Base-by-base conservation (phyloP, 2,329 filamentous ascomycete species). In the Diaporthe sp. region DNA sequence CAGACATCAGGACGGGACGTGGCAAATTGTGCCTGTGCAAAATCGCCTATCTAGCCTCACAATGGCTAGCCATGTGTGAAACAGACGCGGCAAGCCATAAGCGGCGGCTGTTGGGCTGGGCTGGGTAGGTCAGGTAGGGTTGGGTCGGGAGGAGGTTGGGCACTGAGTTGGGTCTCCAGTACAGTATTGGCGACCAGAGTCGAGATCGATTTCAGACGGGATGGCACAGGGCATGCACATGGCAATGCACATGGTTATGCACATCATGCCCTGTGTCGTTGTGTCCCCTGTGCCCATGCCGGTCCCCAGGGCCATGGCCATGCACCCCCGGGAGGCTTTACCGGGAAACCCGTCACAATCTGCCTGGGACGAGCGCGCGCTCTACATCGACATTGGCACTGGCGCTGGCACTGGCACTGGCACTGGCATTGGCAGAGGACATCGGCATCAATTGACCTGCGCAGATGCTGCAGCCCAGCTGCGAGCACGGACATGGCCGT, bases 381-480 rank as follows among this genome's bases (percentile, higher is more conserved):
- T 69, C 65, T 55, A 55, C 46, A 53, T 55, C 34, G 49, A 69
- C 65, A 53, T 42, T 68, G 31, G 65, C 53, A n/a, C 31, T 69
- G 65, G 49, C 46, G 55, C 42, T 53, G 62, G 62, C 49, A 31
- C 31, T 34, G 31, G 31, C 31, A 34, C 31, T 8, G 28, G 34
- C 44, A n/a, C 22, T 69, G 65, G 46, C 46, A 69, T 55, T 53
- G 62, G 62, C 49, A 42, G n/a, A 55, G 49, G 65, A 42, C 65
- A 42, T 42, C 49, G 34, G 65, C 65, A 69, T 69, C 65, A 55
- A 55, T 69, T 42, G n/a, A 55, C 65, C n/a, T 55, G 65, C 65
- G 55, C 65, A 55, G 65, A 69, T 55, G 65, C 65, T 69, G 65
- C 65, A 69, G 65, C 65, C 65, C 65, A 69, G 49, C 65, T 53